Evolutionary conservation across 2,329 filamentous ascomycete species (phyloP), one percentile per base, ranked within the genome.

Genomic region (Arthrobotrys conoides): DNA sequence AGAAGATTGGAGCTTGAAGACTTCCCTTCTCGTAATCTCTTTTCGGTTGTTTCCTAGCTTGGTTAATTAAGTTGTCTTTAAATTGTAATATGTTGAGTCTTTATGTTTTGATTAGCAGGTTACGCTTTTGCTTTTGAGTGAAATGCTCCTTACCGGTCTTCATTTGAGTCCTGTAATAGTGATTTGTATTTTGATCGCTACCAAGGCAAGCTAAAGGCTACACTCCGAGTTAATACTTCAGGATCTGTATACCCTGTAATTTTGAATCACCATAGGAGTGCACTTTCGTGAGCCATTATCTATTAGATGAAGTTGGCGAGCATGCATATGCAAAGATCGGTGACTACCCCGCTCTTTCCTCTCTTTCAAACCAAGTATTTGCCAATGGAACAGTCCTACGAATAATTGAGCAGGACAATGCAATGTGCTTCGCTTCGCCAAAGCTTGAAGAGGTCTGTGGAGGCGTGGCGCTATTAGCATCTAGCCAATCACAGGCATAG

Each of bases 1-100:
- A 33, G 6, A 76, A 71, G 48, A 18, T 66, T 68, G 46, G n/a
- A 14, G 30, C 49, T 63, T 46, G 20, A 12, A 46, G 16, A 2
- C 33, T 36, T 46, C n/a, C 20, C 2, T 20, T 46, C n/a, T 8
- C 18, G 3, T 44, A 44, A 5, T n/a, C 16, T n/a, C 14, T 44
- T 44, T n/a, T 18, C 4, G 41, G 3, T 44, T 46, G 16, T 2
- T 41, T 5, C 12, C 14, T 16, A 16, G 38, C 14, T 16, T 3
- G 14, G 12, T 41, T 10, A 8, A 8, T 14, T 41, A 46, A 46
- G 5, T 5, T n/a, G n/a, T 46, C 12, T 46, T 46, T 44, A n/a
- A n/a, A n/a, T n/a, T 46, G 44, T 46, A 20, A 20, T 46, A 20
- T 46, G 44, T 20, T 46, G 12, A n/a, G 38, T 41, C 16, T 16